Conservation (phyloP, 805 yeast species). For the Kregervanrija fluxuum region DNA sequence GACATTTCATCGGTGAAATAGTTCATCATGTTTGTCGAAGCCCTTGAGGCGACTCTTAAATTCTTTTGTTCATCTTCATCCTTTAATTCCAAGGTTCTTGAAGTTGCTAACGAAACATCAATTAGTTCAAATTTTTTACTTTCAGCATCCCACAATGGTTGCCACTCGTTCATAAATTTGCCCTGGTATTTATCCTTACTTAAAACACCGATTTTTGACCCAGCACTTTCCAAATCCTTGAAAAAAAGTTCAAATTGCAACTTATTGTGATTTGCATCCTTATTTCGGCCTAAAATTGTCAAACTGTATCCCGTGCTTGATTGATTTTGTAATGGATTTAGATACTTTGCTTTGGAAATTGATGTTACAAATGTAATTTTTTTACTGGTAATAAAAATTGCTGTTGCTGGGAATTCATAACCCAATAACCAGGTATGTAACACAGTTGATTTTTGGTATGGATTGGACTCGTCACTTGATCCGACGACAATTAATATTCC, state of each 20-base stretch:
- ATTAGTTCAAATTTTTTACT: constrained; percentile 35
- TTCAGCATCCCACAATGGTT: constrained; percentile 27
- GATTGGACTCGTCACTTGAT: constrained; percentile 79
- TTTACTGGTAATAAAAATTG: constrained; percentile 53
- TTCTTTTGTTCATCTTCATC: constrained; percentile 70
- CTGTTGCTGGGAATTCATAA: constrained; percentile 93
- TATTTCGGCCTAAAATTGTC: constrained; percentile 66
- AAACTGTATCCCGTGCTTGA: constrained; percentile 25
- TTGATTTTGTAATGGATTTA: constrained; percentile 47
- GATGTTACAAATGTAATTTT: constrained; percentile 66
- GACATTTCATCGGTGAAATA: constrained; percentile 84
- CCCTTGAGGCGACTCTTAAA: constrained; percentile 63
- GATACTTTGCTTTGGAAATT: constrained; percentile 76
- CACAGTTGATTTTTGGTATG: constrained; percentile 81
- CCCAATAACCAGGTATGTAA: constrained; percentile 90
- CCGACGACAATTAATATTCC: constrained; percentile 69
- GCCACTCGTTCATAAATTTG: constrained; percentile 81
- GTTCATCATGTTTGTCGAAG: constrained; percentile 74
- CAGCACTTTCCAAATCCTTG: constrained; percentile 35
- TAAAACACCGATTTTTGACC: constrained; percentile 52
- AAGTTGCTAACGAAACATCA: constrained; percentile 49
- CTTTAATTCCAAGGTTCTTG: constrained; percentile 60
- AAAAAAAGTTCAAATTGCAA: constrained; percentile 54
- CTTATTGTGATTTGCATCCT: constrained; percentile 72
- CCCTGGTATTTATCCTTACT: constrained; percentile 76